These are phyloP conservation scores for Apophysomyces trapeziformis DNA, from an alignment of 371 early-diverging fungal species.

Conservation along the genomic window DNA sequence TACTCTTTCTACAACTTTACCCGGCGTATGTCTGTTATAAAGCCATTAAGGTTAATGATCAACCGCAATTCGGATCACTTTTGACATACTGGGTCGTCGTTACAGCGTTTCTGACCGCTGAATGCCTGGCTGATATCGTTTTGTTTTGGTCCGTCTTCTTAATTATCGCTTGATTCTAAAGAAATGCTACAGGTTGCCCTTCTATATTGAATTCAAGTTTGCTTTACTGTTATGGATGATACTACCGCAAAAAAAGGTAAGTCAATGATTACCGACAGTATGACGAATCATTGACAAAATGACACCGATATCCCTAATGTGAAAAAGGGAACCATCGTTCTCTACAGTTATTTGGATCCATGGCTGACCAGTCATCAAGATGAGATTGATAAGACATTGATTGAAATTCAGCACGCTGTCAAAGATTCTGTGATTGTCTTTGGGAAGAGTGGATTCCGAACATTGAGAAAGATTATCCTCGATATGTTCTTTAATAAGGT, in stretches of 20 bases:
- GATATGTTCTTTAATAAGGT: background rate
- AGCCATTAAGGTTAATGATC: slow-evolving; percentile 40
- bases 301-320: no score
- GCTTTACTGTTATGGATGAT: slow-evolving; percentile 46
- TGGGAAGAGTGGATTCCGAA: slow-evolving; percentile 14
- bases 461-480: background rate
- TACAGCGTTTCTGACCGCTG: slow-evolving; percentile 38
- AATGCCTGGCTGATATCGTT: slow-evolving; percentile 45
- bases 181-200: slow-evolving; percentile 41
- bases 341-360: slow-evolving; percentile 26
- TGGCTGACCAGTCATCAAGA: slow-evolving; percentile 21
- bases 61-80: slow-evolving; percentile 37
- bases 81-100: slow-evolving; percentile 52
- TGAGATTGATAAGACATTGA: slow-evolving; percentile 25
- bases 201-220: slow-evolving; percentile 45
- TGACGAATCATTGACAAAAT: background rate
- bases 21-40: slow-evolving; percentile 52
- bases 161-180: background rate
- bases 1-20: slow-evolving; percentile 43
- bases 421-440: slow-evolving; percentile 17
- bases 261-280: background rate
- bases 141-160: slow-evolving; percentile 44
- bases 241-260: slow-evolving; percentile 52
- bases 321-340: slow-evolving; percentile 19
- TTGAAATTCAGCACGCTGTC: slow-evolving; percentile 17